Base-by-base conservation (phyloP, 805 yeast genomes). In the Myxozyma sirexii region DNA sequence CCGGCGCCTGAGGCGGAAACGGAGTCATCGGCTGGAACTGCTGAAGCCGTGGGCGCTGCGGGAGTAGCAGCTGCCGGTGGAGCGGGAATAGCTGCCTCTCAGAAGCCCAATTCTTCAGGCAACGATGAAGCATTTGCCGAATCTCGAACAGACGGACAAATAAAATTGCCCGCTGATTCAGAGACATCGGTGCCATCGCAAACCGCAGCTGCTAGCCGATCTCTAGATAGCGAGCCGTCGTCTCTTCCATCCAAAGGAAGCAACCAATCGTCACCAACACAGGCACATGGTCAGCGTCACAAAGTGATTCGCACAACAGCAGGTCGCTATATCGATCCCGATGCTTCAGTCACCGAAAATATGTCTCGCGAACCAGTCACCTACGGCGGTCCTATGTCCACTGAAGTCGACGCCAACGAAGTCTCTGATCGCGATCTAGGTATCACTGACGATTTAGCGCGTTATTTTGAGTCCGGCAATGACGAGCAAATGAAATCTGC, bases 271-370 rank as follows among this genome's bases (percentile, higher is more conserved):
- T 5, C 31, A 1, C 33, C 23, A 10, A 4, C 10, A 23, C 47
- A 21, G 1, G 4, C 8, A 1, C 31, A 1, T 12, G 12, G 17
- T 15, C 27, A 17, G 15, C 42, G n/a, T 31, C 51, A 19, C 51
- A 47, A 19, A 37, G 53, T 27, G 10, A 2, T 48, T 23, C 53
- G 53, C 19, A 37, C 53, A 13, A 48, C 53, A 37, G 53, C 53
- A 12, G 53, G 53, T 4, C 21, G 43, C 21, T 48, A 48, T 21
- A 48, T 48, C 39, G 53, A 48, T 13, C 53, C 53, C 33, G 33
- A 48, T 12, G 44, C 43, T 6, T 37, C 44, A 1, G 21, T 10
- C 2, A 10, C 33, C 19, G 53, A 48, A 37, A 48, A 48, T 23
- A 23, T 48, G 35, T 29, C 37, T 24, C 43, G 53, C 26, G 43